Percentiles rank a stretch among this genome's conserved stretches.
phyloP scores from a whole-genome alignment of 2,329 filamentous ascomycete genomes.

The Botryotinia narcissicola region DNA sequence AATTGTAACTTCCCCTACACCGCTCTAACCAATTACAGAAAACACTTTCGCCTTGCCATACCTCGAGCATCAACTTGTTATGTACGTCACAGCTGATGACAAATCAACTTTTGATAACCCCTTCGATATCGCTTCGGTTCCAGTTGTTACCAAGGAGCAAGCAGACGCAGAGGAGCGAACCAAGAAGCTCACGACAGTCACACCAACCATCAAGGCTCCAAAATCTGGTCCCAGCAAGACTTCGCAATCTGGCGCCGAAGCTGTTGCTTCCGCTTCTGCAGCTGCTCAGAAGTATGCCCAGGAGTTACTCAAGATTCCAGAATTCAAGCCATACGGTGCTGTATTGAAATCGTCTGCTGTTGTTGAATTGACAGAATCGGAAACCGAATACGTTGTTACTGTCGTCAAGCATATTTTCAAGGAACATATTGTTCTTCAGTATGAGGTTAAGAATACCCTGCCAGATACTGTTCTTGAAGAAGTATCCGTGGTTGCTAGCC shows the following conservation, averaged over 20 bases:
- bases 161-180: constrained; percentile 93
- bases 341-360: constrained; percentile 87
- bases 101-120: constrained; percentile 79
- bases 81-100: constrained; percentile 93
- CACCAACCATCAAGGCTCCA: constrained; percentile 90
- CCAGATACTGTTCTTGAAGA: constrained; percentile 88
- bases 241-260: constrained; percentile 66
- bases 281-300: constrained; percentile 85
- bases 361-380: constrained; percentile 90
- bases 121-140: constrained; percentile 89
- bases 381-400: constrained; percentile 94
- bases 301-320: constrained; percentile 83
- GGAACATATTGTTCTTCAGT: constrained; percentile 92
- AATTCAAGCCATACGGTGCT: constrained; percentile 83
- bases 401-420: constrained; percentile 98
- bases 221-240: constrained; percentile 75
- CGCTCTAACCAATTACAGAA: constrained; percentile 51
- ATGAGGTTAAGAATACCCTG: constrained; percentile 96
- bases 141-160: constrained; percentile 92
- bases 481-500: constrained; percentile 77
- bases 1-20: constrained; percentile 19
- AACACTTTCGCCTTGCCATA: constrained; percentile 92
- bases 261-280: constrained; percentile 71
- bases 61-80: constrained; percentile 94
- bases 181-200: constrained; percentile 92